These are phyloP conservation scores for Leccinum solheimii DNA, from an alignment of 1,284 basidiomycete species.

Conservation along the genomic window DNA sequence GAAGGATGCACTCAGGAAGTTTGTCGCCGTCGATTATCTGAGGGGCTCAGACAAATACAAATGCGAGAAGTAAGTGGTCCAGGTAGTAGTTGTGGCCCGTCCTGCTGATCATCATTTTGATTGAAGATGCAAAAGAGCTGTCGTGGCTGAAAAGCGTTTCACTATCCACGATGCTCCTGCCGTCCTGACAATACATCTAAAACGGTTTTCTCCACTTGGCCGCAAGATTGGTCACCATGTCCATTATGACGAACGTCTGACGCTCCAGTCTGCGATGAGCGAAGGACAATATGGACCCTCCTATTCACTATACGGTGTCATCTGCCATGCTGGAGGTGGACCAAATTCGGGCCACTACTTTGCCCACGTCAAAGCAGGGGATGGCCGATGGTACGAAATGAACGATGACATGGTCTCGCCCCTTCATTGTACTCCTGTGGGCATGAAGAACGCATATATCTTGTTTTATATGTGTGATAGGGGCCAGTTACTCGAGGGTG, in stretches of 20 bases:
- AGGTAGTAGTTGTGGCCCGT: background rate
- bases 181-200: slow-evolving; percentile 95
- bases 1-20: slow-evolving; percentile 78
- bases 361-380: slow-evolving; percentile 76
- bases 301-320: slow-evolving; percentile 92
- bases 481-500: slow-evolving; percentile 68
- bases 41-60: slow-evolving; percentile 96
- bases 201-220: slow-evolving; percentile 91
- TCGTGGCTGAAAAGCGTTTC: slow-evolving; percentile 87
- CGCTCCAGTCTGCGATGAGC: slow-evolving; percentile 83
- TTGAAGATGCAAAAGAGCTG: slow-evolving; percentile 82
- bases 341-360: slow-evolving; percentile 98
- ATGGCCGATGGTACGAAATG: slow-evolving; percentile 86
- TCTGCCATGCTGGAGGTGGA: slow-evolving; percentile 90
- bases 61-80: slow-evolving; percentile 86
- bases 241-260: slow-evolving; percentile 78
- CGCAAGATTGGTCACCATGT: slow-evolving; percentile 82
- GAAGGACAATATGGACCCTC: slow-evolving; percentile 70
- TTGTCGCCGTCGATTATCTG: slow-evolving; percentile 81
- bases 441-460: slow-evolving; percentile 86
- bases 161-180: slow-evolving; percentile 86
- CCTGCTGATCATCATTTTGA: slow-evolving; percentile 5
- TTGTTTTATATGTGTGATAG: slow-evolving; percentile 88
- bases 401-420: slow-evolving; percentile 83
- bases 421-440: slow-evolving; percentile 46